Evolutionary conservation across 192 early-diverging fungal genomes (phyloP), one percentile per base, ranked within the genome.

Genomic region (Coemansia sp.): DNA sequence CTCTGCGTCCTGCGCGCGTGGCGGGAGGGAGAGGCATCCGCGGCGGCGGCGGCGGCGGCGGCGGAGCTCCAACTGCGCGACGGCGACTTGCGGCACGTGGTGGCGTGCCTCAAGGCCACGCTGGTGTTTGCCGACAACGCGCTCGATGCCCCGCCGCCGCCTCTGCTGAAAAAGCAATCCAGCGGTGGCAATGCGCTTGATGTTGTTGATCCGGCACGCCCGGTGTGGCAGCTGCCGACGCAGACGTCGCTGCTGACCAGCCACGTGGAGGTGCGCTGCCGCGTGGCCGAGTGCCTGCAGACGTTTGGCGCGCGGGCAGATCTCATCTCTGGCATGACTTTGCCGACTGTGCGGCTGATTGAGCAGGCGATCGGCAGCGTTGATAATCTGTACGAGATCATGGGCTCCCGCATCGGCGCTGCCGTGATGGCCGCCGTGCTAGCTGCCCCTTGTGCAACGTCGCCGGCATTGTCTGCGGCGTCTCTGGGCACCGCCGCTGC

Each of bases 41-140:
- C 25, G 25, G 41, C 19, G 0, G 26, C 13, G 1, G 15, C 35
- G 23, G 19, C 3, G 8, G 26, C 8, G 45, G 31, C 30, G 9
- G 30, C 30, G 9, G 1, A 1, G 32, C 38, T 21, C 13, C 29
- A 26, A 3, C 26, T 77, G 34, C 4, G 27, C 3, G 52, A 35
- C 4, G 14, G n/a, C 10, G 57, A 52, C 7, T 5, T 27, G n/a
- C 32, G 27, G 10, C 19, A 23, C 38, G 17, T 55, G 7, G 54
- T 47, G 25, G 27, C 52, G 0, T 30, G 53, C 18, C n/a, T 77
- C 13, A 40, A 60, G 2, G 52, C 58, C 5, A 37, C 68, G 2
- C 21, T 77, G 37, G 25, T 63, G 56, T 77, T 67, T 51, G 68
- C 63, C 22, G 74, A 77, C 10, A 77, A 77, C 22, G 74, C 74